Evolutionary conservation across 257 asterid species (phyloP).

Genomic region (Echium plantagineum): DNA sequence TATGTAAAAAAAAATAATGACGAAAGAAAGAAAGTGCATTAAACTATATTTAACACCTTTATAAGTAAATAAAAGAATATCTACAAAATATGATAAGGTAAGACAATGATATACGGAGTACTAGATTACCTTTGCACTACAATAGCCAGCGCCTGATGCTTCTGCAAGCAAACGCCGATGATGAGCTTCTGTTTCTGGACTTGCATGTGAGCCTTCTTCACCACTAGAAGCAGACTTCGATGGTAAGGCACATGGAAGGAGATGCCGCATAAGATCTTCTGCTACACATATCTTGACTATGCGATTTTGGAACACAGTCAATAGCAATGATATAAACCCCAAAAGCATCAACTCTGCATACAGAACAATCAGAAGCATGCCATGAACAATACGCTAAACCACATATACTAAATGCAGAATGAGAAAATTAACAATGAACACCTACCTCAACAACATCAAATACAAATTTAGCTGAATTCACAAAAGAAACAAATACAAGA

Average conservation of each 20-base stretch:
- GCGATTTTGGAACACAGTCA: conserved; percentile 28
- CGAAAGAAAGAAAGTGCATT: neutral
- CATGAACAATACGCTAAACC: conserved; percentile 2
- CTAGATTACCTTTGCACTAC: conserved; percentile 21
- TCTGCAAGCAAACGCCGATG: conserved; percentile 19
- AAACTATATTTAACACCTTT: neutral
- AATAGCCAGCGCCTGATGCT: conserved; percentile 19
- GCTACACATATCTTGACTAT: conserved; percentile 28
- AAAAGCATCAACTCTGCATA: conserved; percentile 46
- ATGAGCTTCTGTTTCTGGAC: conserved; percentile 10
- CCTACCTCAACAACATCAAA: neutral
- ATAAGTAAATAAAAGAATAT: neutral
- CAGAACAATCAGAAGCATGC: neutral
- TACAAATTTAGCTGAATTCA: neutral
- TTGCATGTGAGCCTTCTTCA: conserved; percentile 12
- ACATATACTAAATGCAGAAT: neutral
- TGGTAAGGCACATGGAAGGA: conserved; percentile 25
- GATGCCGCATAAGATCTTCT: conserved; percentile 14
- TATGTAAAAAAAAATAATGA: too few species aligned
- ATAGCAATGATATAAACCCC: conserved; percentile 35
- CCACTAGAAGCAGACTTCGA: conserved; percentile 9
- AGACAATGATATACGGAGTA: neutral
- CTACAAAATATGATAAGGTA: neutral
- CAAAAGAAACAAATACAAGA: neutral
- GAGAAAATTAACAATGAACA: neutral